A percentile compares a stretch with the other conserved stretches of the same genome.
Evolutionary conservation across 306 rosid species (phyloP).

Genomic region (Arachis stenosperma): DNA sequence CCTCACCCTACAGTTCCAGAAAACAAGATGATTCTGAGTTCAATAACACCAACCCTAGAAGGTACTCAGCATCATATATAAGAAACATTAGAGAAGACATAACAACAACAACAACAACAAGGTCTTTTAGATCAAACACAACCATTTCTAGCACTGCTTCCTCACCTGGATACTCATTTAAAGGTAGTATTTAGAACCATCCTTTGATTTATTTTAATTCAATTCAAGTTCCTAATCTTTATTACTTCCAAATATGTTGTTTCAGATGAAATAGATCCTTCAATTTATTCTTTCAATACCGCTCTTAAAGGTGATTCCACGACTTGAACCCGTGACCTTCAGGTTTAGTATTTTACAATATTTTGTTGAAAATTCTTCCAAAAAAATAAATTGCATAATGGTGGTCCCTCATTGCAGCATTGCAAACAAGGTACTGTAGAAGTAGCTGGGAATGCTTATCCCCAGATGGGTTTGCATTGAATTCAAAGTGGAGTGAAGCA

Average conservation of each 20-base stretch:
- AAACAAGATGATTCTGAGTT: conserved; percentile 72
- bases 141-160: conserved; percentile 89
- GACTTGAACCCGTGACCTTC: no score
- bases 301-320: conserved; percentile 73
- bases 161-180: conserved; percentile 80
- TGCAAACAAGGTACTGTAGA: conserved; percentile 68
- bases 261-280: conserved; percentile 92
- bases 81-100: conserved; percentile 85
- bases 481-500: conserved; percentile 98
- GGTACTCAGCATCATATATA: conserved; percentile 81
- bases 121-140: conserved; percentile 80
- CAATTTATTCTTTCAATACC: conserved; percentile 85
- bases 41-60: conserved; percentile 49
- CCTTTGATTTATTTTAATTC: background rate
- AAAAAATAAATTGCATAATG: background rate
- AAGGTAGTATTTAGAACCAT: conserved; percentile 50
- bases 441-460: conserved; percentile 80
- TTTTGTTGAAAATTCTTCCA: conserved; percentile 19
- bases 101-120: conserved; percentile 21
- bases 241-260: conserved; percentile 17
- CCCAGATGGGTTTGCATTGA: conserved; percentile 89
- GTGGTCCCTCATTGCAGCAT: conserved; percentile 56
- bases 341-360: background rate
- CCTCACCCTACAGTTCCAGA: conserved; percentile 46
- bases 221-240: background rate